phyloP scores from a whole-genome alignment of 129 eudicot species.

The Dittrichia graveolens region DNA sequence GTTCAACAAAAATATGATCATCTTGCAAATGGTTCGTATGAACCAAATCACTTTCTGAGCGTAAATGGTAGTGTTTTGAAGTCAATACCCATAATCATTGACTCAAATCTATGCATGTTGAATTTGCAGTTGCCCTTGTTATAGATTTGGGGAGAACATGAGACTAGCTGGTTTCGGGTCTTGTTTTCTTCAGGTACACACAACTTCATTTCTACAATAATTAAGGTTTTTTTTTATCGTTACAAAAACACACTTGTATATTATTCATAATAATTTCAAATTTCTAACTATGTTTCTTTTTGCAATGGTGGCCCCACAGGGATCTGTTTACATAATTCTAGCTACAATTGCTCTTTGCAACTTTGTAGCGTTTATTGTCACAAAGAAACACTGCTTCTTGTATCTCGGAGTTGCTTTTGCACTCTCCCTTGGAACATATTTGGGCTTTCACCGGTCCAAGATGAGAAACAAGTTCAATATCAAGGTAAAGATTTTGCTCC shows the following conservation, averaged over 20 bases:
- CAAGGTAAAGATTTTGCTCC: conserved; percentile 47
- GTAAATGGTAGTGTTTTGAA: background rate
- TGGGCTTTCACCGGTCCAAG: conserved; percentile 76
- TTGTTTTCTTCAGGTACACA: conserved; percentile 78
- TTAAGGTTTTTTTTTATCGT: background rate
- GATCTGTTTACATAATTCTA: conserved; percentile 50
- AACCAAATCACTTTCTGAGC: background rate
- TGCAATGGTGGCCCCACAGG: conserved; percentile 50
- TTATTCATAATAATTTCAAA: background rate
- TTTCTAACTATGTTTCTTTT: conserved; percentile 19
- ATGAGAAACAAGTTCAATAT: conserved; percentile 81
- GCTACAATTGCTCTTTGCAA: conserved; percentile 55
- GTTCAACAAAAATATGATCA: no score
- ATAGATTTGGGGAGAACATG: conserved; percentile 94
- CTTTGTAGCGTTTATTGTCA: conserved; percentile 50
- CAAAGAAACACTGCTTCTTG: conserved; percentile 61
- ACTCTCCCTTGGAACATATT: conserved; percentile 55
- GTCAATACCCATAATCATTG: background rate
- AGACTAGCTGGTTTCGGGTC: conserved; percentile 90
- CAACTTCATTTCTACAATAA: background rate
- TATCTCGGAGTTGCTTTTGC: conserved; percentile 60
- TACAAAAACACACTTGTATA: background rate
- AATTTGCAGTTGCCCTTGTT: conserved; percentile 86
- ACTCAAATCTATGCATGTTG: conserved; percentile 13
- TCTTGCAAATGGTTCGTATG: no score